Evolutionary conservation across 116 monocot species (phyloP), one percentile per base, ranked within the genome.

Genomic region (Dioscorea cayenensis): DNA sequence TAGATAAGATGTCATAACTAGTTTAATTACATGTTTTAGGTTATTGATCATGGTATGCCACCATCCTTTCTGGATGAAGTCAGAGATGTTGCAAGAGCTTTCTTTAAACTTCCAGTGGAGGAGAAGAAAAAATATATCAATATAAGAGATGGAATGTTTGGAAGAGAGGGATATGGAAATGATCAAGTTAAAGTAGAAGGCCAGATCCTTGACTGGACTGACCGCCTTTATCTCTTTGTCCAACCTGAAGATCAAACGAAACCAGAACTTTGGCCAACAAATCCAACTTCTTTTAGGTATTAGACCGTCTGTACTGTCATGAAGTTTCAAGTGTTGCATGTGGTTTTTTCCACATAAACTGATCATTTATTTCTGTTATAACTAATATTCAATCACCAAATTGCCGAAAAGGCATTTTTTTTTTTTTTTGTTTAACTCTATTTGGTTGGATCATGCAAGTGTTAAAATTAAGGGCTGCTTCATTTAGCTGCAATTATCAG

Each of bases 91-190:
- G 59, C 58, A 9, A 76, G 43, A 64, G 25, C 38, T 49, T 88
- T 88, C 75, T 84, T 88, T 76, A 35, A 76, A 32, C 87, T 83
- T 66, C 74, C 84, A 17, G 35, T 28, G 63, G 74, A 84, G 61
- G 78, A 59, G 72, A 81, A 79, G 29, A 65, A 62, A 52, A 77
- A 62, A 55, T 78, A 78, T 60, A 71, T 58, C 63, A 88, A 78
- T 61, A 32, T 77, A 21, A 74, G 48, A 23, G 60, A 75, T 18
- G 89, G 89, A 17, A 29, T 70, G 14, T 80, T 78, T 71, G 61
- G 58, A 29, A 20, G 66, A 7, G 84, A 92, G 77, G 92, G 92
- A 22, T 89, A 92, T 55, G 89, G 92, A 48, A 86, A 80, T 60
- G 92, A 92, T 52, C 32, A 29, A 16, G 63, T 92, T 10, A 21